Evolutionary conservation across 768 basidiomycete species (phyloP).

Genomic region (Boletus vinaceobasis): DNA sequence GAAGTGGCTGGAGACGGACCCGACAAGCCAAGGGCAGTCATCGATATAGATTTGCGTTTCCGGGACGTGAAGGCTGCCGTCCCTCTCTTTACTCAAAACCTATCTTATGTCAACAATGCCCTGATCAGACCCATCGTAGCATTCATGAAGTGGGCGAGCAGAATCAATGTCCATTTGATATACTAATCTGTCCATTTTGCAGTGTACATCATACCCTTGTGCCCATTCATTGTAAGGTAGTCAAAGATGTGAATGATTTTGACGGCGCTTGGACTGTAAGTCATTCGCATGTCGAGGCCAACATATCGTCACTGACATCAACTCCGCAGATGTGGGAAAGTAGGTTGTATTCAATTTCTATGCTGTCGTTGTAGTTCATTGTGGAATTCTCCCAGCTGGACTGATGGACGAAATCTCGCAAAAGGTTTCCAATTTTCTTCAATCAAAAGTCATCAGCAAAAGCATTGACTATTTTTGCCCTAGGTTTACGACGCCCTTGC

Average conservation of each 20-base stretch:
- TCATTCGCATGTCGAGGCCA: constrained; percentile 8
- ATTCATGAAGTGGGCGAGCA: constrained; percentile 83
- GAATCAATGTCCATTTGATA: not conserved
- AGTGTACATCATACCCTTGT: constrained; percentile 93
- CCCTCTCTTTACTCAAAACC: constrained; percentile 83
- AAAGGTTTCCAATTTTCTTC: constrained; percentile 48
- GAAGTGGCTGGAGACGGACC: constrained; percentile 27
- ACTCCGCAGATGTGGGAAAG: constrained; percentile 83
- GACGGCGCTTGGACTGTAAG: constrained; percentile 95
- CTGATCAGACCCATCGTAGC: constrained; percentile 94
- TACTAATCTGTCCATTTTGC: constrained; percentile 6
- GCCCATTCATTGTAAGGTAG: constrained; percentile 88
- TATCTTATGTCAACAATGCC: constrained; percentile 91
- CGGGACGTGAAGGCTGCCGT: constrained; percentile 94
- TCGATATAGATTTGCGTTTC: constrained; percentile 94
- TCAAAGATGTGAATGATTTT: constrained; percentile 81
- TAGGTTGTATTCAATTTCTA: constrained; percentile 36
- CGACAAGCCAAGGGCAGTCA: constrained; percentile 52
- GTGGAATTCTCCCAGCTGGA: constrained; percentile 57
- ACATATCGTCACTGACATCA: constrained; percentile 2
- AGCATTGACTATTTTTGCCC: not conserved
- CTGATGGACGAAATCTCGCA: constrained; percentile 87
- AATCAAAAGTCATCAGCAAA: not conserved
- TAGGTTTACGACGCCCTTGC: constrained; percentile 91
- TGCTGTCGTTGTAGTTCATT: not conserved